phyloP scores from a whole-genome alignment of 1,284 basidiomycete genomes.

The Blastosporella zonata region DNA sequence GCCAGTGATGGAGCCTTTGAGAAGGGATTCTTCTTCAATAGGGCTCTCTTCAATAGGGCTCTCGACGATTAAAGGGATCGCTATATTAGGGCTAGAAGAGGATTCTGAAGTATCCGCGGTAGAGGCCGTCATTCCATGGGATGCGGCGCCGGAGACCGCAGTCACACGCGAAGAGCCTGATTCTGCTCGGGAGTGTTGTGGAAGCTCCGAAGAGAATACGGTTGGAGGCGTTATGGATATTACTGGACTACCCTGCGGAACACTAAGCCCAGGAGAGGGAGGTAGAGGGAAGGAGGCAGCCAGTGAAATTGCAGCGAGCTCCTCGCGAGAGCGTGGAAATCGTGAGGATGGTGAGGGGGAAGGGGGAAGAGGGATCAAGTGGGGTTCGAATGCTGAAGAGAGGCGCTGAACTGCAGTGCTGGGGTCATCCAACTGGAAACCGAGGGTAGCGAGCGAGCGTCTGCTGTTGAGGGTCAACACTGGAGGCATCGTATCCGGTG shows the following conservation, averaged over 20 bases:
- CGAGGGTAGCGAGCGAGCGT: neutral
- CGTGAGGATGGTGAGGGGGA: constrained; percentile 19
- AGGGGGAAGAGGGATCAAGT: constrained; percentile 17
- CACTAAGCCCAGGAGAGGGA: constrained; percentile 10
- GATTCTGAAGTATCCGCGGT: constrained; percentile 11
- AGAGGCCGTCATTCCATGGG: constrained; percentile 13
- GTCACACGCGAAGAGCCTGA: constrained; percentile 7
- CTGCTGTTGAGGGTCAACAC: neutral
- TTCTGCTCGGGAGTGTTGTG: neutral
- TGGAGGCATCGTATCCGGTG: neutral
- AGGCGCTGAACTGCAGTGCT: neutral
- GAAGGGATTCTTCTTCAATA: constrained; percentile 7
- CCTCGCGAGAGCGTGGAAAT: constrained; percentile 33
- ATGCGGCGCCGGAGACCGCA: constrained; percentile 8
- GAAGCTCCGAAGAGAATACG: neutral
- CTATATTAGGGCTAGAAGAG: neutral
- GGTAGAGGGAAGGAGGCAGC: constrained; percentile 15
- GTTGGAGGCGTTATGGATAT: constrained; percentile 1
- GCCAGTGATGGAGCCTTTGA: constrained; percentile 3
- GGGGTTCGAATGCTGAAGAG: constrained; percentile 3
- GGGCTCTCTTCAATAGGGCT: constrained; percentile 25
- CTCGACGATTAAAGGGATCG: constrained; percentile 29
- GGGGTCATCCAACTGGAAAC: neutral
- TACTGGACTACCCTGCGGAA: neutral
- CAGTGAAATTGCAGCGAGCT: constrained; percentile 38